Base-by-base conservation (phyloP, 352 stramenopile species). In the Phytophthora citricola region DNA sequence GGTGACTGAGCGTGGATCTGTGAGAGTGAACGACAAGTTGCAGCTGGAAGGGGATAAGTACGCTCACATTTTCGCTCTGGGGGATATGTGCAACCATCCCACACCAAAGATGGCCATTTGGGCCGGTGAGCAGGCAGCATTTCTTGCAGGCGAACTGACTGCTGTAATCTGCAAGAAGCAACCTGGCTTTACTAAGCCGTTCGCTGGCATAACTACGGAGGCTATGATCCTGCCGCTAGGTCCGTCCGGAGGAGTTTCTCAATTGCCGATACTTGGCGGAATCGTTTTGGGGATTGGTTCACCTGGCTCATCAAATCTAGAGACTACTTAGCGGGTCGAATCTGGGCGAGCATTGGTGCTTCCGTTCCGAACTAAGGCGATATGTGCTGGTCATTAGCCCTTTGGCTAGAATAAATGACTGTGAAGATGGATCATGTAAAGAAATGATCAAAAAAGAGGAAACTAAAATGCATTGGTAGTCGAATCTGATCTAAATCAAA, bases 31-130 rank as follows among this genome's bases (percentile, higher is more conserved):
- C 27, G 60, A 43, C 11, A 11, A 58, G 5, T 61, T 91, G 43
- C 78, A 93, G 63, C 29, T 91, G 20, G 73, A 87, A 29, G 63
- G 74, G 44, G 40, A 59, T 0, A 71, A 74, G 50, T 87, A 82
- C 49, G n/a, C 46, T 1, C 61, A 91, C 46, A 68, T 91, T 39
- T 90, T 90, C 38, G 80, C 71, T 4, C 8, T 90, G 7, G 80
- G 80, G 24, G 80, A 93, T 39, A 66, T 76, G 32, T 88, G 73
- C 67, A 76, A 81, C 58, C 78, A 90, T 32, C 24, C 58, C 1
- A 69, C 69, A 5, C 70, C 74, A 0, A 92, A 91, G 53, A 66
- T 83, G 61, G 71, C 57, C 5, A 75, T 77, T 48, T 34, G 88
- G 4, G 79, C 66, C n/a, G 17, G 17, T 20, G 17, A 20, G 17